A percentile compares a stretch with the other conserved stretches of the same genome.
Conservation (phyloP, 2,329 filamentous ascomycete species). For the Gaeumannomyces tritici region DNA sequence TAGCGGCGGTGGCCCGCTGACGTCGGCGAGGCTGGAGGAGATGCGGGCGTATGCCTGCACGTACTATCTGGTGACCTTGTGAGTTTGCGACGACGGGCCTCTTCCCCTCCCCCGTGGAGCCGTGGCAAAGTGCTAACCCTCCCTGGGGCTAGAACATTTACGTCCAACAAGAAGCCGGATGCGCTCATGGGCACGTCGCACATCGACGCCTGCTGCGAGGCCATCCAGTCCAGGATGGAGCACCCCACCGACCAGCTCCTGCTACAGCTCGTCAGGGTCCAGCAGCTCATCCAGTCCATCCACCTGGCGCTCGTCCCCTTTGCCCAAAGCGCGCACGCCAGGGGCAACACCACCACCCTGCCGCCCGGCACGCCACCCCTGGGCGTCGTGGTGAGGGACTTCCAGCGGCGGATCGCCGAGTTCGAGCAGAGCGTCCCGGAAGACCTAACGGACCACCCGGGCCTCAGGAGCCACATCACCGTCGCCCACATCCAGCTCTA, state of each 20-base stretch:
- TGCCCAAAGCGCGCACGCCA: constrained; percentile 14
- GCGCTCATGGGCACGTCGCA: constrained; percentile 35
- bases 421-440: constrained; percentile 7
- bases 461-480: constrained; percentile 29
- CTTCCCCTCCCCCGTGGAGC: neutral
- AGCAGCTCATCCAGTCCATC: constrained; percentile 38
- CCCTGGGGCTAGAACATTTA: constrained; percentile 9
- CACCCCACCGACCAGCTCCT: constrained; percentile 32
- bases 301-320: constrained; percentile 24
- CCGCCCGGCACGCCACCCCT: constrained; percentile 25
- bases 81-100: constrained; percentile 11
- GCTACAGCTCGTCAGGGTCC: constrained; percentile 34
- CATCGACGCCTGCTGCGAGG: constrained; percentile 31
- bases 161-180: constrained; percentile 33
- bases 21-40: constrained; percentile 19
- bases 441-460: constrained; percentile 3
- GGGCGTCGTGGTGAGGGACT: constrained; percentile 28
- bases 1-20: neutral
- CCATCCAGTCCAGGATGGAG: constrained; percentile 31
- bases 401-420: constrained; percentile 32
- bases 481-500: constrained; percentile 37
- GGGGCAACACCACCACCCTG: constrained; percentile 14
- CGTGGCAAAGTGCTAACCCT: neutral
- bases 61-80: constrained; percentile 41
- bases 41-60: constrained; percentile 38